A percentile compares a stretch with the other conserved stretches of the same genome.
phyloP scores from a whole-genome alignment of 2,329 filamentous ascomycete species.

The Hyphodiscus sp. region DNA sequence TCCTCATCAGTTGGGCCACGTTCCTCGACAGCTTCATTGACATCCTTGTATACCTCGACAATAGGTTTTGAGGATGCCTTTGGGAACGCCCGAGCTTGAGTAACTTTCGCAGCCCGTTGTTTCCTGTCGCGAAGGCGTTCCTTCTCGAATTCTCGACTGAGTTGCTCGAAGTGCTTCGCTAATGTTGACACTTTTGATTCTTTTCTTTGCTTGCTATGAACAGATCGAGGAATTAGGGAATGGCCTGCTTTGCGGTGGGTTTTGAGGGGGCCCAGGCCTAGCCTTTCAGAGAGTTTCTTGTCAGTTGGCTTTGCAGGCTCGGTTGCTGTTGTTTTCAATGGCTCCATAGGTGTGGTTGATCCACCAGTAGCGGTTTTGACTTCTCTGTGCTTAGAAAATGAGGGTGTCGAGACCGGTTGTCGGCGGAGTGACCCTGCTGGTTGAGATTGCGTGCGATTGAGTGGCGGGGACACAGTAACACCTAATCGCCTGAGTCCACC shows the following conservation, averaged over 20 bases:
- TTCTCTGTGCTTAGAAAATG: constrained; percentile 17
- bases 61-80: constrained; percentile 91
- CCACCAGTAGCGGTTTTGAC: constrained; percentile 12
- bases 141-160: constrained; percentile 85
- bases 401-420: constrained; percentile 10
- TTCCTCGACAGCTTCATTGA: constrained; percentile 87
- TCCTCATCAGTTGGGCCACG: constrained; percentile 62
- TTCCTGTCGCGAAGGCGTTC: constrained; percentile 82
- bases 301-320: constrained; percentile 35
- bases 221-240: constrained; percentile 86
- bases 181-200: constrained; percentile 82
- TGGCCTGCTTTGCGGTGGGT: constrained; percentile 44
- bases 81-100: constrained; percentile 73
- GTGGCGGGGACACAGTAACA: constrained; percentile 24
- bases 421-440: constrained; percentile 29
- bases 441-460: constrained; percentile 30
- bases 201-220: constrained; percentile 62
- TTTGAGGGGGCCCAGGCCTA: constrained; percentile 62
- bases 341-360: constrained; percentile 16
- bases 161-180: constrained; percentile 91
- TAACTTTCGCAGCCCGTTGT: constrained; percentile 70
- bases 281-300: constrained; percentile 69
- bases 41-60: constrained; percentile 91
- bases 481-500: constrained; percentile 19
- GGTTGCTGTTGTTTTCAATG: constrained; percentile 19